Base-by-base conservation (phyloP, 441 rosid species). In the Pelargonium cotyledonis region DNA sequence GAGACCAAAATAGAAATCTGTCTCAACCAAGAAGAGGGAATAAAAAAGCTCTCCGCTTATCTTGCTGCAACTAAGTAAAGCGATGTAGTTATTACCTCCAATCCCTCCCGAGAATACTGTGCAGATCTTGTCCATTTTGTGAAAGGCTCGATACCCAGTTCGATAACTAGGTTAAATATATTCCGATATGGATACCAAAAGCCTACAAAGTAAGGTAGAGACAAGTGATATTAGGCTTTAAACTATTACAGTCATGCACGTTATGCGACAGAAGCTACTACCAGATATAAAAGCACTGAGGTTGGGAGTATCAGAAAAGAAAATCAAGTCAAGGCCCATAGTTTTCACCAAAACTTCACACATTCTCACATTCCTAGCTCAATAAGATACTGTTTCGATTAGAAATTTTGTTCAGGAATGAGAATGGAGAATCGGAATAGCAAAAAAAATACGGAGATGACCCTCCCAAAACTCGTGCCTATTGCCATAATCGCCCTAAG, bases 171-270 rank as follows among this genome's bases (percentile, higher is more conserved):
- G 70, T 81, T 70, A 72, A 77, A 87, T 78, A 87, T 84, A 62
- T 88, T 86, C 72, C 74, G 76, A 74, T 79, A 81, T 9, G 90
- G 88, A 76, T 79, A 72, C 88, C 88, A 81, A 75, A 85, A 89
- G 19, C 92, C 92, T 89, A 69, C 6, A 12, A 61, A 11, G 26
- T 61, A 35, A 70, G 55, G n/a, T 47, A 15, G 58, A 51, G 26
- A 63, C 10, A 6, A 23, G 55, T 67, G 12, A 43, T 65, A 66
- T 21, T 21, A 21, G 65, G 29, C 40, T 72, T 68, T 71, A 49
- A 40, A 35, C 44, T 26, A 53, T 55, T 19, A 58, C 63, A 35
- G 29, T 21, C 65, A 60, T 58, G 23, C 23, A 11, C 43, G 5
- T 15, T n/a, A 63, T 8, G 0, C 31, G 0, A 10, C n/a, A 1